Evolutionary conservation across 139 green algal genomes (phyloP), one percentile per base, ranked within the genome.

Genomic region (Picochlorum sp.): DNA sequence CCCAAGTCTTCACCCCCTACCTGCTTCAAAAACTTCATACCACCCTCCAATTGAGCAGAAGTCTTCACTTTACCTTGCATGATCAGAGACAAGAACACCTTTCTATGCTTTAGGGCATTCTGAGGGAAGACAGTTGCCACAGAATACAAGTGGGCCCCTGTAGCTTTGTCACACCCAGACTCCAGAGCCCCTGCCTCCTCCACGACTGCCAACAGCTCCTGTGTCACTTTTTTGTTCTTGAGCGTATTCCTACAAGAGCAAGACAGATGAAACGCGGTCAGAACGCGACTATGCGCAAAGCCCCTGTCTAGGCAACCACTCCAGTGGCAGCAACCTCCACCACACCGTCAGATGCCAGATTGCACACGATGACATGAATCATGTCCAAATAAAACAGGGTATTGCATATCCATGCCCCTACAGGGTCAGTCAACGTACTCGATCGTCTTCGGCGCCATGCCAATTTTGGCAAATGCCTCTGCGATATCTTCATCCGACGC

Each of bases 131-230:
- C 95, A 70, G 71, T 82, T 4, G 88, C 84, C 2, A 85, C 69
- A 10, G 76, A 83, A 69, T 94, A 90, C 0, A 96, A 63, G n/a
- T 94, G 76, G 20, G 83, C 85, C 34, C 89, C 89, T 20, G 81
- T 69, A 0, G 70, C 9, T 69, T 94, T 95, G 8, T 75, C 28
- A 63, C 85, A 91, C 7, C 88, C 89, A 20, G 16, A 9, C 11
- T 51, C 61, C 15, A 67, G 63, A 5, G 75, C 73, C 37, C 78
- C 83, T 6, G 83, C 85, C 62, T 92, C 85, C 13, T 80, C 75
- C 24, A 95, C 84, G 31, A 93, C 62, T 23, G 88, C 80, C 20
- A 84, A 60, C 24, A 96, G 67, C 4, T 71, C 72, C 49, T 84
- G 65, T 2, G 70, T 52, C 18, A 91, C 76, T 81, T 96, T 95